phyloP scores from a whole-genome alignment of 495 filamentous ascomycete genomes.

The Cercophora sp. region DNA sequence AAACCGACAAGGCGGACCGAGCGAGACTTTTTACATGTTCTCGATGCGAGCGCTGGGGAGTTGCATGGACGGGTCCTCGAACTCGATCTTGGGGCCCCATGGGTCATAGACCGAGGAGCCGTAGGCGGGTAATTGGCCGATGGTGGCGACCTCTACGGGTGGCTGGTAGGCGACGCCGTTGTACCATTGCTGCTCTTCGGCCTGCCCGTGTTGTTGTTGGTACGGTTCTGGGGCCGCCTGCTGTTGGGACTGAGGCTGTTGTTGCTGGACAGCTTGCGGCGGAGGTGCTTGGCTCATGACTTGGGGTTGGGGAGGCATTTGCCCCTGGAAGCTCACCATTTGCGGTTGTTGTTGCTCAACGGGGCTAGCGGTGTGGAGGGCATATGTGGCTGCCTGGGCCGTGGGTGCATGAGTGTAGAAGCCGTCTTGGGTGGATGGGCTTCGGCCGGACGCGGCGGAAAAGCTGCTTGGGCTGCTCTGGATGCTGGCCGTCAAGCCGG shows the following conservation, averaged over 20 bases:
- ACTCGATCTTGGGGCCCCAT: conserved; percentile 44
- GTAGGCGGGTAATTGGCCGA: conserved; percentile 35
- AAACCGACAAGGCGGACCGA: background rate
- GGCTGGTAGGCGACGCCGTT: conserved; percentile 38
- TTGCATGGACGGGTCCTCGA: conserved; percentile 40
- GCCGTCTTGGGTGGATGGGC: conserved; percentile 40
- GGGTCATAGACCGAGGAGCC: conserved; percentile 30
- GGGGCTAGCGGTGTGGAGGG: conserved; percentile 37
- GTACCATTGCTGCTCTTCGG: conserved; percentile 39
- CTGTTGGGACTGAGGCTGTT: conserved; percentile 24
- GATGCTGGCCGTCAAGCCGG: conserved; percentile 33
- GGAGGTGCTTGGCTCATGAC: conserved; percentile 15
- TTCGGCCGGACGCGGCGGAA: conserved; percentile 41
- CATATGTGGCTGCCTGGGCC: conserved; percentile 35
- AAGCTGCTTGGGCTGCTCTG: conserved; percentile 50
- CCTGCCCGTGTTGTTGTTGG: conserved; percentile 24
- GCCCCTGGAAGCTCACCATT: conserved; percentile 17
- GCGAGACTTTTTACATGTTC: conserved; percentile 30
- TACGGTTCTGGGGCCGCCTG: conserved; percentile 28
- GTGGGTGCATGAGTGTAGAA: conserved; percentile 45
- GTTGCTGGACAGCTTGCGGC: conserved; percentile 12
- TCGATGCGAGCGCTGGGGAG: conserved; percentile 47
- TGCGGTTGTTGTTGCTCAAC: conserved; percentile 32
- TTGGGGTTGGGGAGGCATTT: conserved; percentile 19
- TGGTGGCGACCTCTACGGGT: conserved; percentile 40